A percentile compares a stretch with the other conserved stretches of the same genome.
Evolutionary conservation across 371 early-diverging fungal species (phyloP).

Genomic region (Conidiobolus incongruus): DNA sequence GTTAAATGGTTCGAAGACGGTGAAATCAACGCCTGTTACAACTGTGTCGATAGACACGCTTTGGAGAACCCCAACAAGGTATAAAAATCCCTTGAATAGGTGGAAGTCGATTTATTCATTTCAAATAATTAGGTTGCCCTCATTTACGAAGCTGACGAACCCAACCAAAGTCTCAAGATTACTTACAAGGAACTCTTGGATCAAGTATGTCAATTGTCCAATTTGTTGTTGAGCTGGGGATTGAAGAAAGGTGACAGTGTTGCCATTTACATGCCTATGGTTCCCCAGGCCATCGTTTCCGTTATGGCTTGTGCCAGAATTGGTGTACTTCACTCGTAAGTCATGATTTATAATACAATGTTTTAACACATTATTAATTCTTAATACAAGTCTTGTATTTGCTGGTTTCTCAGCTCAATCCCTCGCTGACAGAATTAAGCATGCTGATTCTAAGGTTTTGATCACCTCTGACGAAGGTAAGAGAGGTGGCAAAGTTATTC

Average conservation of each 20-base stretch:
- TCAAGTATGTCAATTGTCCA: slow-evolving; percentile 62
- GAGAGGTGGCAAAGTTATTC: slow-evolving; percentile 76
- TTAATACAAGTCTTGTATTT: slow-evolving; percentile 85
- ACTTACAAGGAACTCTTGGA: slow-evolving; percentile 69
- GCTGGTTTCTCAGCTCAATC: slow-evolving; percentile 82
- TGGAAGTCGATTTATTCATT: no score
- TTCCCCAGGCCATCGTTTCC: slow-evolving; percentile 76
- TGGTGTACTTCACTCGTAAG: slow-evolving; percentile 50
- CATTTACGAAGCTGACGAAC: slow-evolving; percentile 78
- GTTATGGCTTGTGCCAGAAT: slow-evolving; percentile 88
- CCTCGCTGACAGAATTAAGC: slow-evolving; percentile 57
- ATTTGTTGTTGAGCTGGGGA: slow-evolving; percentile 49
- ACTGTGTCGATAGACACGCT: slow-evolving; percentile 94
- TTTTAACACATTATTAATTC: no score
- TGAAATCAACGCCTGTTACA: slow-evolving; percentile 81
- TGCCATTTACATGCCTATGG: slow-evolving; percentile 94
- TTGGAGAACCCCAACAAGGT: slow-evolving; percentile 30
- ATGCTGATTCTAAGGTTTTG: slow-evolving; percentile 50
- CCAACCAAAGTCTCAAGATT: slow-evolving; percentile 36
- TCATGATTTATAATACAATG: neutral
- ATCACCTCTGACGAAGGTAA: slow-evolving; percentile 70
- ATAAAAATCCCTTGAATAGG: slow-evolving; percentile 1
- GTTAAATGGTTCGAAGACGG: slow-evolving; percentile 90
- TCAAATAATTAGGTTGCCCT: slow-evolving; percentile 42
- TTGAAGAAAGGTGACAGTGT: slow-evolving; percentile 81